phyloP scores from a whole-genome alignment of 148 eudicot genomes.

The Arctostaphylos glauca region DNA sequence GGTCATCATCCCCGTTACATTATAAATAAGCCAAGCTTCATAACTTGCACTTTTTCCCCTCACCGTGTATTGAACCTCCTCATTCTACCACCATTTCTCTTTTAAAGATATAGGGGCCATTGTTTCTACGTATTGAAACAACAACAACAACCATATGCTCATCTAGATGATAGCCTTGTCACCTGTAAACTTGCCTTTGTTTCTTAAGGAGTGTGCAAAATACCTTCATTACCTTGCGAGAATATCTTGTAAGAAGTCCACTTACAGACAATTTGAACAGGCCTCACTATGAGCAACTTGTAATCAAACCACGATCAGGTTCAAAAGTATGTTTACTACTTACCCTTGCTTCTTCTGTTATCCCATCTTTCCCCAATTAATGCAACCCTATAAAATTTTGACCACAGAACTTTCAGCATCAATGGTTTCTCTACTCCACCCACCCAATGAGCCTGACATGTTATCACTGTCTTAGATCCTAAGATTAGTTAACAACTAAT shows the following conservation, averaged over 20 bases:
- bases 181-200: neutral
- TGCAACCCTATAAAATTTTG: too few species aligned
- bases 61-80: neutral
- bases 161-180: neutral
- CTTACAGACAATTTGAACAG: too few species aligned
- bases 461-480: neutral
- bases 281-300: neutral
- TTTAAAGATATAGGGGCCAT: neutral
- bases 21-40: neutral
- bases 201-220: neutral
- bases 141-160: neutral
- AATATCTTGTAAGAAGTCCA: too few species aligned
- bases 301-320: neutral
- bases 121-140: neutral
- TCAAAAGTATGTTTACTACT: neutral
- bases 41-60: neutral
- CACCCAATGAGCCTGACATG: too few species aligned
- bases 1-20: neutral
- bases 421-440: too few species aligned
- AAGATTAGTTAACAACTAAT: neutral
- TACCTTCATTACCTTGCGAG: too few species aligned
- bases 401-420: too few species aligned
- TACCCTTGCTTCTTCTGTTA: too few species aligned
- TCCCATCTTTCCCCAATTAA: too few species aligned
- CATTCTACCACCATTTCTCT: neutral